A percentile compares a stretch with the other conserved stretches of the same genome.
Evolutionary conservation across 2,329 filamentous ascomycete genomes (phyloP).

Genomic region (Exophiala oligosperma): DNA sequence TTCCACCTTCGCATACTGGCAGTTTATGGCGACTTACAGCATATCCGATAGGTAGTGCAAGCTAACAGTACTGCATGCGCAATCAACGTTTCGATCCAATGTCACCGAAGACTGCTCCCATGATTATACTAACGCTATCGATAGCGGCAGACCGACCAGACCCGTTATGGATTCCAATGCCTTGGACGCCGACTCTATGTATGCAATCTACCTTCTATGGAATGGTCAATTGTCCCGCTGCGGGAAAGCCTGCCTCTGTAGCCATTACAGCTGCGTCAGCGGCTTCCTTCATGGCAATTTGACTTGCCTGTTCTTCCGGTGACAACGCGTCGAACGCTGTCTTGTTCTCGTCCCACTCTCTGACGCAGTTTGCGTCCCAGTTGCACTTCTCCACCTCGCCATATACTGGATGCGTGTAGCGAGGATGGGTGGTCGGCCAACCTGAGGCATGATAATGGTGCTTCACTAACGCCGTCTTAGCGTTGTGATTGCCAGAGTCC

Average conservation of each 20-base stretch:
- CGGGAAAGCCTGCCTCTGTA: background rate
- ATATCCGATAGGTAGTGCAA: no score
- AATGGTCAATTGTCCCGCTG: background rate
- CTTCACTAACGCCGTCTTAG: constrained; percentile 66
- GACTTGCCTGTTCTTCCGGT: constrained; percentile 59
- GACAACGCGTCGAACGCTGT: constrained; percentile 60
- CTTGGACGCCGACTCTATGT: no score
- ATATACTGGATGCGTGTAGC: constrained; percentile 67
- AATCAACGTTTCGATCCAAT: no score
- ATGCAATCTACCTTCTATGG: background rate
- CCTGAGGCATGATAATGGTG: constrained; percentile 75
- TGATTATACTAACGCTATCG: no score
- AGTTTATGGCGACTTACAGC: no score
- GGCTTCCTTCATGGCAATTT: constrained; percentile 40
- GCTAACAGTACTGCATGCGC: no score
- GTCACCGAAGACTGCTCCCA: no score
- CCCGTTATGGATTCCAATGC: no score
- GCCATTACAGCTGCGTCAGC: background rate
- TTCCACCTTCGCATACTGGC: no score
- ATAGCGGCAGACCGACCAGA: no score
- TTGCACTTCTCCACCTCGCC: constrained; percentile 72
- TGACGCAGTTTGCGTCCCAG: constrained; percentile 65
- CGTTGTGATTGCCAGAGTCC: constrained; percentile 68
- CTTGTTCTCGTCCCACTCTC: constrained; percentile 65
- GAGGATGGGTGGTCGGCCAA: constrained; percentile 67